These are phyloP conservation scores for Diplodia mutila DNA, from an alignment of 2,329 filamentous ascomycete genomes.

Conservation along the genomic window DNA sequence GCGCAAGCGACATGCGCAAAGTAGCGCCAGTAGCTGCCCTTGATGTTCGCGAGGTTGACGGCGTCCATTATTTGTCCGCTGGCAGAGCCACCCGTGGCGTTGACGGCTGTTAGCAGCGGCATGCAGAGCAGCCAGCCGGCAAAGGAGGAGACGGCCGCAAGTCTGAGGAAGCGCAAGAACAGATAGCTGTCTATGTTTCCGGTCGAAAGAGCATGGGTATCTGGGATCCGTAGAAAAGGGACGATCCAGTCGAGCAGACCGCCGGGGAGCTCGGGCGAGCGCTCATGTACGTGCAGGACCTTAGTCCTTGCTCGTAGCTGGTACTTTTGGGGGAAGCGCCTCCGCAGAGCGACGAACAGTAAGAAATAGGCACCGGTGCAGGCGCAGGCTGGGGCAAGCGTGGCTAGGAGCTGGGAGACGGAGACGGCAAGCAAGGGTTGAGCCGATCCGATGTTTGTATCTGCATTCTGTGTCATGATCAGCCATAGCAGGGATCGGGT, in stretches of 20 bases:
- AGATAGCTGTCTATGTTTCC: conserved; percentile 92
- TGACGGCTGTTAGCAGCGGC: conserved; percentile 84
- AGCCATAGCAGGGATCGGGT: too few species aligned
- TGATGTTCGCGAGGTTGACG: conserved; percentile 78
- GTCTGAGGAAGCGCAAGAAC: conserved; percentile 82
- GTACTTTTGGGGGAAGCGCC: conserved; percentile 58
- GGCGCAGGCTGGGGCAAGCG: conserved; percentile 58
- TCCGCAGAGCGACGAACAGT: conserved; percentile 57
- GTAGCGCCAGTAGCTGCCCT: conserved; percentile 60
- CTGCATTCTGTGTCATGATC: conserved; percentile 33
- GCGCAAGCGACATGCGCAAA: conserved; percentile 79
- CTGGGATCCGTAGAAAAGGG: conserved; percentile 60
- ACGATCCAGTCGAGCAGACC: conserved; percentile 46
- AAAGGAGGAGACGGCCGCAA: conserved; percentile 16
- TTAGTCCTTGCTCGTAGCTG: conserved; percentile 48
- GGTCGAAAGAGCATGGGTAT: conserved; percentile 83
- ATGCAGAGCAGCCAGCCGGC: conserved; percentile 78
- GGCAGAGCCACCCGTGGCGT: conserved; percentile 78
- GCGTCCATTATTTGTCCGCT: conserved; percentile 70
- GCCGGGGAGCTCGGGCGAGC: conserved; percentile 17
- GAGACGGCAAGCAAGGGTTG: conserved; percentile 45
- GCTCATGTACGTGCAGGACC: conserved; percentile 14
- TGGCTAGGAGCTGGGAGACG: conserved; percentile 51
- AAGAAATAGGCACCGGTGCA: conserved; percentile 55
- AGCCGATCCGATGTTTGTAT: conserved; percentile 51